Evolutionary conservation across 176 grass and related monocot species (phyloP), one percentile per base, ranked within the genome.

Genomic region (Puccinellia tenuiflora): DNA sequence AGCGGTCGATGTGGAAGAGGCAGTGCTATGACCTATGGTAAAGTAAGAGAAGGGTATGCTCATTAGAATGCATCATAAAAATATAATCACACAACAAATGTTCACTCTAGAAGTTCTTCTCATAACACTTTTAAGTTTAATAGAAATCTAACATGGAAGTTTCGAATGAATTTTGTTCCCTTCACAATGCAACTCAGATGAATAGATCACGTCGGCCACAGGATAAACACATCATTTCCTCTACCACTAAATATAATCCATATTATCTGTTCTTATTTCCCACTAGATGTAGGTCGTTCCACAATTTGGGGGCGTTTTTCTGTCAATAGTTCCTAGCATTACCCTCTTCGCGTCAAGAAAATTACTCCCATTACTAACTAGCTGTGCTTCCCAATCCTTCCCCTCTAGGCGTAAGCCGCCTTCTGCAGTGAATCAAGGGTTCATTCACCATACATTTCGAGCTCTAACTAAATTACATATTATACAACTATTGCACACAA

Each of bases 1-100:
- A 98, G 88, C 69, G 96, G 96, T 67, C 96, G 89, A 81, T 98
- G 96, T 7, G 90, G 96, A 79, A 98, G 90, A 83, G 96, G 96
- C 63, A 98, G 88, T 33, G 93, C 93, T 84, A 95, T 83, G 76
- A 98, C 96, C 96, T 98, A 77, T 57, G 13, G 71, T 9, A 76
- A 17, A 87, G 42, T 66, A 47, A 81, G 53, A 63, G 38, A 91
- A 71, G 37, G 65, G 68, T 48, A 88, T 16, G 26, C 45, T 42
- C 38, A 82, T 51, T 57, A 69, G 69, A 82, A 85, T 39, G 30
- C 15, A n/a, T 34, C 47, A 73, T 56, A 21, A 35, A 26, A 73
- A 73, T 37, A 33, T 53, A 70, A 57, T 2, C 25, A 75, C 9
- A 14, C 46, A 66, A 24, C 14, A 69, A 51, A 14, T 42, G 24